Evolutionary conservation across 2,329 filamentous ascomycete species (phyloP), one percentile per base, ranked within the genome.

Genomic region (Apiospora koreana): DNA sequence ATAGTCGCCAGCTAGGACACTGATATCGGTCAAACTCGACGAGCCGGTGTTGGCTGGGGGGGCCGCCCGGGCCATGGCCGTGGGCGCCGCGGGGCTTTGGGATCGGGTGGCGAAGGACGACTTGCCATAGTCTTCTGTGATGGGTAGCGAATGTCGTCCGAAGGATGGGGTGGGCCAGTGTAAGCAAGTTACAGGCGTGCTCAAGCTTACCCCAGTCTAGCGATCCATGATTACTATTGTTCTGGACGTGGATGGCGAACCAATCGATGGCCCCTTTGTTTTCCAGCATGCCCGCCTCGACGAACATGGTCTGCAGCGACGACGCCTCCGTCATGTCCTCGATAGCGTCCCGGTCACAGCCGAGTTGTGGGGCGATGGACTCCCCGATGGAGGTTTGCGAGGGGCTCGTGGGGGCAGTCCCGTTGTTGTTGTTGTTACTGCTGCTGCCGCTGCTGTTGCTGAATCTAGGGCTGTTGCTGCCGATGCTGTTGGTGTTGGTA

Each of bases 101-200:
- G 41, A 43, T 43, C 41, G 84, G 80, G 2, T 76, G 78, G 65
- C 81, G 81, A 45, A 86, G 76, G 43, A 84, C 82, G 0, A 85
- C 84, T 74, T 88, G 86, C 73, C 84, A 87, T 0, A 87, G 79
- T 2, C 80, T 80, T 8, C 85, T 81, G 14, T 83, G 81, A 65
- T 86, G 81, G 0, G 81, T 77, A 2, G 86, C 80, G 69, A 90
- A 90, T 0, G 85, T 83, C 0, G 88, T 89, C 28, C 87, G 85
- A 9, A 91, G 80, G 38, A 87, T 86, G 0, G 85, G 83, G 54
- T 88, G 86, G 45, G 85, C 79, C 43, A 77, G 77, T 0, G 80
- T 78, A 10, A 88, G 79, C 16, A 81, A 80, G 28, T 80, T 79
- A 73, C 86, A 87, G 0, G 85, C 84, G 1, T 81, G 79, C 70